phyloP scores from a whole-genome alignment of 2,329 filamentous ascomycete species.

The Talaromyces sp. region DNA sequence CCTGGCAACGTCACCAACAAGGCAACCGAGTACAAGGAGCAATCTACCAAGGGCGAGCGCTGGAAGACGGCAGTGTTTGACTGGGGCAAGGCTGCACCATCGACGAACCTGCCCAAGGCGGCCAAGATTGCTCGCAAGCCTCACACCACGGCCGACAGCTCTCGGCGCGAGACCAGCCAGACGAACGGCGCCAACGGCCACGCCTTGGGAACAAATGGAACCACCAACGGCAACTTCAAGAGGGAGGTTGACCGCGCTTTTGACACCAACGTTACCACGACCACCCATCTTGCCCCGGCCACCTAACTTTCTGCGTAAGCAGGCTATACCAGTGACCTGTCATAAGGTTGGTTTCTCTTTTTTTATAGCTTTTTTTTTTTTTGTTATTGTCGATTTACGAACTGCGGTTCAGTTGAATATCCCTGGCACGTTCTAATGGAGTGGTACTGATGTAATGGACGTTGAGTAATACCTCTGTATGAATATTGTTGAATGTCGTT shows the following conservation, averaged over 20 bases:
- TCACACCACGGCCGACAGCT: slow-evolving; percentile 38
- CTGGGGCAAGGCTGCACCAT: slow-evolving; percentile 71
- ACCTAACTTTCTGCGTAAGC: not conserved
- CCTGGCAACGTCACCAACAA: slow-evolving; percentile 87
- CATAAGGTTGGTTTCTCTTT: not conserved
- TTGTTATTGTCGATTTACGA: not conserved
- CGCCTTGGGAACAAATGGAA: slow-evolving; percentile 7
- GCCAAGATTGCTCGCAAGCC: slow-evolving; percentile 54
- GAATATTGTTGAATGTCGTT: not conserved
- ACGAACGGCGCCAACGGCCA: slow-evolving; percentile 15
- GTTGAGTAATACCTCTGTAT: not conserved
- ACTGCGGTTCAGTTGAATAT: not conserved
- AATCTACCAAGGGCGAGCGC: slow-evolving; percentile 79
- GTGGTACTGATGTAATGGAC: not conserved
- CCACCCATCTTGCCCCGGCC: not conserved
- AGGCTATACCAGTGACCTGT: not conserved
- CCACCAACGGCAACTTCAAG: slow-evolving; percentile 15
- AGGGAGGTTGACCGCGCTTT: slow-evolving; percentile 29
- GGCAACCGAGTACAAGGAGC: slow-evolving; percentile 86
- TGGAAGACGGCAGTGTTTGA: slow-evolving; percentile 96
- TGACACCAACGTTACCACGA: slow-evolving; percentile 11
- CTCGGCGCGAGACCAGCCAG: slow-evolving; percentile 8
- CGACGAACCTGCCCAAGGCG: slow-evolving; percentile 61
- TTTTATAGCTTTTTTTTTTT: not conserved
- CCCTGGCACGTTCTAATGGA: not conserved